Evolutionary conservation across 1,284 basidiomycete species (phyloP), one percentile per base, ranked within the genome.

Genomic region (Puccinia hordei): DNA sequence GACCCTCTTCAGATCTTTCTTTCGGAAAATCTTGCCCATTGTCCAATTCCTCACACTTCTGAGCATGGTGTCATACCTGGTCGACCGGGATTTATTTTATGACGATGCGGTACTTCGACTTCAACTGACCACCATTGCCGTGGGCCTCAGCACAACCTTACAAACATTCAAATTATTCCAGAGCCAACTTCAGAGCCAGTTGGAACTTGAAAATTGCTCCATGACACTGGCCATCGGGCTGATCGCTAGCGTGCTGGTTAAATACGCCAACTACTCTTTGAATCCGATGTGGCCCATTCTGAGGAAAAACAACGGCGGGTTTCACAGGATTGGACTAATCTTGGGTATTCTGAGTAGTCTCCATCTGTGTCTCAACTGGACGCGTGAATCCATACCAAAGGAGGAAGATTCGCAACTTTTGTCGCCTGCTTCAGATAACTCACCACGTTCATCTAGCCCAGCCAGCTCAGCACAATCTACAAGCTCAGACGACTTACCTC

Each of bases 201-300:
- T 74, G 44, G 72, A 74, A 30, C 57, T 74, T 41, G 55, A 74
- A 46, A 74, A 74, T 17, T 61, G 72, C 30, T 27, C 55, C 33
- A 61, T 61, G 55, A 55, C 72, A 44, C 51, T 80, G 24, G 68
- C 69, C 2, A 84, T 91, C 15, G 93, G 93, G 0, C 86, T 94
- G n/a, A 83, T 92, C 27, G 74, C 91, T 10, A 89, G 91, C 6
- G 89, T 91, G 1, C 82, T 93, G n/a, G 88, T 90, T 44, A 95
- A 94, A 84, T 91, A 92, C 83, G 88, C 89, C 15, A 93, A 93
- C 83, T 89, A 92, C 84, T 90, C 90, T 0, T 93, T 92, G 82
- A 94, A 94, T 83, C 93, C 93, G 82, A 91, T 94, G 44, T 95
- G 94, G 94, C 90, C 92, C 0, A 90, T 93, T 83, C 88, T 93